Conservation (phyloP, 2,329 filamentous ascomycete genomes). For the Aspergillus sp. region DNA sequence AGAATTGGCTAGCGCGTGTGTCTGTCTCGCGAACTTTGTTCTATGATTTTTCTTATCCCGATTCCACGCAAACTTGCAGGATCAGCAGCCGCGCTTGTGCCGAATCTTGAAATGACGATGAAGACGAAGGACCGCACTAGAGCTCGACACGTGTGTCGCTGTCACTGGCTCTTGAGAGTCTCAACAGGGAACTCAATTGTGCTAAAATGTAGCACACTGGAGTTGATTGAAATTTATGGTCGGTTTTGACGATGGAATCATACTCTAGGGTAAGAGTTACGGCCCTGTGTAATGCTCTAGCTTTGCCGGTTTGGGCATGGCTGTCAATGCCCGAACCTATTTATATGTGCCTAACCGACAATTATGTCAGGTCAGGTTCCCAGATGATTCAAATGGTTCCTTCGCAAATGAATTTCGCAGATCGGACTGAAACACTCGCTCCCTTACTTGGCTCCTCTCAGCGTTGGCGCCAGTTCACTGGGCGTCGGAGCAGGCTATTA, state of each 20-base stretch:
- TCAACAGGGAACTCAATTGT: conserved; percentile 1
- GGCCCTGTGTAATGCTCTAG: conserved; percentile 4
- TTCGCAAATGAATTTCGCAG: conserved; percentile 3
- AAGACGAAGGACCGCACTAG: conserved; percentile 7
- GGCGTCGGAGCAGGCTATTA: not conserved
- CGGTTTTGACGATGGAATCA: not conserved
- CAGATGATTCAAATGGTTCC: conserved; percentile 5
- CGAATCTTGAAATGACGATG: conserved; percentile 8
- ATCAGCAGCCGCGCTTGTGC: conserved; percentile 9
- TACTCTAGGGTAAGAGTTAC: not conserved
- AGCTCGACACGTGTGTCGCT: conserved; percentile 11
- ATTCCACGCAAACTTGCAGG: conserved; percentile 1
- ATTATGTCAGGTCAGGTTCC: not conserved
- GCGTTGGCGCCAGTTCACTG: not conserved
- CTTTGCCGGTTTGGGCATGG: conserved; percentile 9
- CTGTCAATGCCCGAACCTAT: conserved; percentile 10
- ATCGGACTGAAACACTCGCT: not conserved
- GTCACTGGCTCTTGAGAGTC: conserved; percentile 6
- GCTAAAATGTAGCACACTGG: conserved; percentile 1
- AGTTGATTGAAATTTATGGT: conserved; percentile 1
- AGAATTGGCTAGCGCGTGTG: conserved; percentile 6
- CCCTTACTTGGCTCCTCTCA: not conserved
- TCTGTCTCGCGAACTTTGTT: conserved; percentile 6
- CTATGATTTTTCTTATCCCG: conserved; percentile 1
- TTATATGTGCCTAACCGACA: conserved; percentile 9